These are phyloP conservation scores for Orychophragmus violaceus DNA, from an alignment of 345 rosid genomes.

Conservation along the genomic window DNA sequence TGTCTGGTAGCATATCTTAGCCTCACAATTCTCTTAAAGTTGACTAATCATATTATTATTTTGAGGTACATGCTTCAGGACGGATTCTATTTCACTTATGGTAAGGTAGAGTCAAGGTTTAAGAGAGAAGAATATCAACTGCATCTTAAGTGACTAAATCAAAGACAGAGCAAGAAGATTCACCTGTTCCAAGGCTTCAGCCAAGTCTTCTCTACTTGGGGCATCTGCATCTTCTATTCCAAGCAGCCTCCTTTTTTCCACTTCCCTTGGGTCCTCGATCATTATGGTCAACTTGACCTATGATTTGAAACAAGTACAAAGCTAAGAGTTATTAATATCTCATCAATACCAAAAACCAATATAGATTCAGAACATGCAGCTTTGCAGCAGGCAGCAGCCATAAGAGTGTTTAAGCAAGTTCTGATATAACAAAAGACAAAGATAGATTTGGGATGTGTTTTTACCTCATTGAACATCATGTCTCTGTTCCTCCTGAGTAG, in stretches of 20 bases:
- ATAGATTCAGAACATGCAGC: background rate
- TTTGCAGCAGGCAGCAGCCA: background rate
- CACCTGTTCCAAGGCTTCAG: slow-evolving; percentile 70
- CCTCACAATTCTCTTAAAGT: background rate
- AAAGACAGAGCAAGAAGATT: background rate
- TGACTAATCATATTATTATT: background rate
- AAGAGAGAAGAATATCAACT: background rate
- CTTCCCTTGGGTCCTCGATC: slow-evolving; percentile 93
- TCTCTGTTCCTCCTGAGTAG: slow-evolving; percentile 83
- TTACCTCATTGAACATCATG: slow-evolving; percentile 84
- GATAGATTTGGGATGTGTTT: background rate
- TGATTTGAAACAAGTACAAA: background rate
- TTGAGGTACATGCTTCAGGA: background rate
- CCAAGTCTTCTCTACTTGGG: slow-evolving; percentile 83
- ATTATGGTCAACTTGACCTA: slow-evolving; percentile 73
- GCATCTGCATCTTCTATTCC: slow-evolving; percentile 76
- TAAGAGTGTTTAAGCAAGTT: background rate
- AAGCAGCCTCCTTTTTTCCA: slow-evolving; percentile 74
- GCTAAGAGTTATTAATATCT: background rate
- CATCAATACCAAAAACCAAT: background rate
- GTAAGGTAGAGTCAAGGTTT: background rate
- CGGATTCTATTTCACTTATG: background rate
- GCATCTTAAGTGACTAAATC: background rate
- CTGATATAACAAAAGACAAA: background rate
- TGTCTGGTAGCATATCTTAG: background rate